phyloP scores from a whole-genome alignment of 2,329 filamentous ascomycete species.

The Phialophora tarda region DNA sequence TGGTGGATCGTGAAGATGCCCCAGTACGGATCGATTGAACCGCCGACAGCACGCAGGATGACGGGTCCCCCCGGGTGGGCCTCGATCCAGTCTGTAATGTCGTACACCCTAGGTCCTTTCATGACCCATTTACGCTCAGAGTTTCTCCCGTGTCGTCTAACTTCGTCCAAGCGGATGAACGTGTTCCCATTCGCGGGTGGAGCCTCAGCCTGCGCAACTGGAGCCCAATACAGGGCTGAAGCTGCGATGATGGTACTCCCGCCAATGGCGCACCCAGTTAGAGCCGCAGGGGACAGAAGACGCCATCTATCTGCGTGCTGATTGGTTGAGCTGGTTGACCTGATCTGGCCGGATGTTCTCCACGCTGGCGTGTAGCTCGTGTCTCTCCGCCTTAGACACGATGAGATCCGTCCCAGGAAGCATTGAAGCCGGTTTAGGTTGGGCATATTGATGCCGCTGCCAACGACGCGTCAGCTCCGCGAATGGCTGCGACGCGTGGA shows the following conservation, averaged over 20 bases:
- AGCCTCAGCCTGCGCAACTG: constrained; percentile 31
- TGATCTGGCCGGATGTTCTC: constrained; percentile 7
- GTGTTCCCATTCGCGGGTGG: constrained; percentile 10
- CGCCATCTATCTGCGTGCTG: not conserved
- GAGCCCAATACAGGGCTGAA: constrained; percentile 6
- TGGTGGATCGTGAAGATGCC: constrained; percentile 73
- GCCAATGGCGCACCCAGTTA: constrained; percentile 3
- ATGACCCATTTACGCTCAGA: constrained; percentile 67
- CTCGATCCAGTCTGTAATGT: constrained; percentile 71
- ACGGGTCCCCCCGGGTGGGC: constrained; percentile 72
- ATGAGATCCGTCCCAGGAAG: constrained; percentile 2
- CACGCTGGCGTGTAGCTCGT: constrained; percentile 6
- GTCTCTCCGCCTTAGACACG: not conserved
- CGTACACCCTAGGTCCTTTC: constrained; percentile 68
- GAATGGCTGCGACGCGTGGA: not conserved
- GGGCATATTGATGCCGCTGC: constrained; percentile 7
- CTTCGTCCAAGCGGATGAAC: constrained; percentile 37
- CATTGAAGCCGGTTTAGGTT: not conserved
- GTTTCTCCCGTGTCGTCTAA: constrained; percentile 45
- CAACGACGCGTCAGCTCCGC: not conserved
- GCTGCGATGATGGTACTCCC: constrained; percentile 15
- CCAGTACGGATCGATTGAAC: constrained; percentile 71
- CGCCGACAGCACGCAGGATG: constrained; percentile 69
- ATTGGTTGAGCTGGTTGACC: constrained; percentile 22
- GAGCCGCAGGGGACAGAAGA: not conserved